Conservation (phyloP, 1,284 basidiomycete species). For the Moesziomyces sp. region DNA sequence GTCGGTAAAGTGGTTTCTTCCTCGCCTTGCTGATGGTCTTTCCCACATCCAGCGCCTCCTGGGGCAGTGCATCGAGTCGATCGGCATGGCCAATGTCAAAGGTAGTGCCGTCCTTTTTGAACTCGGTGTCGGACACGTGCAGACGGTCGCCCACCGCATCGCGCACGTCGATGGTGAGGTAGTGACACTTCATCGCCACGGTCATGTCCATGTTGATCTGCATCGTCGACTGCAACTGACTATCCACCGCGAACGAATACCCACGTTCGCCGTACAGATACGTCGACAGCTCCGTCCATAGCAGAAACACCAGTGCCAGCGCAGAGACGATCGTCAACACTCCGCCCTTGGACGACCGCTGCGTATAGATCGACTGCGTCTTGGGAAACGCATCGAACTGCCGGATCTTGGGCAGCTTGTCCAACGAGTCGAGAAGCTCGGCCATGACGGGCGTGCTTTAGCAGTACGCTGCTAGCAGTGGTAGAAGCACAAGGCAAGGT, state of each 20-base stretch:
- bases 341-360: slow-evolving; percentile 85
- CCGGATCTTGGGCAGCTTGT: slow-evolving; percentile 61
- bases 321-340: slow-evolving; percentile 84
- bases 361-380: slow-evolving; percentile 83
- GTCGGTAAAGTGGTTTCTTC: slow-evolving; percentile 33
- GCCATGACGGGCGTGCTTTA: slow-evolving; percentile 21
- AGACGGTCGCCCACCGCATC: slow-evolving; percentile 92
- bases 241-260: slow-evolving; percentile 55
- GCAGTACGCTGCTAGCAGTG: too few species aligned
- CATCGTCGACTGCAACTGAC: slow-evolving; percentile 53
- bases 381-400: slow-evolving; percentile 68
- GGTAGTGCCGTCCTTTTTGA: slow-evolving; percentile 79
- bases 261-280: slow-evolving; percentile 88
- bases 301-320: slow-evolving; percentile 77
- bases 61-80: slow-evolving; percentile 71
- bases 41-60: slow-evolving; percentile 57
- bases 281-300: slow-evolving; percentile 87
- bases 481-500: background rate
- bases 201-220: slow-evolving; percentile 67
- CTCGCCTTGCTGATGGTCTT: slow-evolving; percentile 46
- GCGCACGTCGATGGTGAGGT: slow-evolving; percentile 84
- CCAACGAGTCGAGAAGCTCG: slow-evolving; percentile 58
- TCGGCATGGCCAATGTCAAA: slow-evolving; percentile 88
- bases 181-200: slow-evolving; percentile 63
- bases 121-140: slow-evolving; percentile 79